Evolutionary conservation across 2,329 filamentous ascomycete genomes (phyloP).

Genomic region (Clathrospora elynae): DNA sequence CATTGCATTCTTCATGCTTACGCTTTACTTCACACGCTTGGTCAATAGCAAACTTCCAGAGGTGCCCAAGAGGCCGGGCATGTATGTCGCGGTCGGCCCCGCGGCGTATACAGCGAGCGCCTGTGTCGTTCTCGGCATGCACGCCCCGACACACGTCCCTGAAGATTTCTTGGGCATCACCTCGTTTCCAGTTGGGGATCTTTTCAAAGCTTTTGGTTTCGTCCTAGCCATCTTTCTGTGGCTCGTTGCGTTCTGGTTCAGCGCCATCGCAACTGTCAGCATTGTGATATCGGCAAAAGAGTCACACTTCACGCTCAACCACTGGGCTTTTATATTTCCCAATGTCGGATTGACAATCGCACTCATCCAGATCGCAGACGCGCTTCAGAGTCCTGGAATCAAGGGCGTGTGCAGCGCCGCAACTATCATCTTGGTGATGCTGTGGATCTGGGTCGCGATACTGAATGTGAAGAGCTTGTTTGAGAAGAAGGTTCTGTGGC

Average conservation of each 20-base stretch:
- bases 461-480: constrained; percentile 58
- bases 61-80: constrained; percentile 50
- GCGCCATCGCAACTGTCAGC: constrained; percentile 50
- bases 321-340: constrained; percentile 69
- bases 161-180: constrained; percentile 41
- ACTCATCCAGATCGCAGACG: constrained; percentile 61
- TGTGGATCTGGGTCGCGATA: constrained; percentile 61
- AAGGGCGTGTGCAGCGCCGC: constrained; percentile 60
- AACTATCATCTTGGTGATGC: constrained; percentile 58
- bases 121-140: constrained; percentile 50
- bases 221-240: constrained; percentile 54
- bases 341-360: constrained; percentile 63
- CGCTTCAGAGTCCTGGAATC: constrained; percentile 57
- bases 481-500: constrained; percentile 57
- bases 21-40: constrained; percentile 71
- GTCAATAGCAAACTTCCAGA: constrained; percentile 63
- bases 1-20: constrained; percentile 69
- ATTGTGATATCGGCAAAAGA: constrained; percentile 46
- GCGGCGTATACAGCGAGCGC: constrained; percentile 36
- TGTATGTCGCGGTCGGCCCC: constrained; percentile 59
- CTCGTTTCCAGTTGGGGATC: constrained; percentile 42
- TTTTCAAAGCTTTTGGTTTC: constrained; percentile 51
- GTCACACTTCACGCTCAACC: constrained; percentile 44
- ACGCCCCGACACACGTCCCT: constrained; percentile 46
- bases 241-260: constrained; percentile 58